These are phyloP conservation scores for Peronospora destructor DNA, from an alignment of 352 stramenopile species.

Conservation along the genomic window DNA sequence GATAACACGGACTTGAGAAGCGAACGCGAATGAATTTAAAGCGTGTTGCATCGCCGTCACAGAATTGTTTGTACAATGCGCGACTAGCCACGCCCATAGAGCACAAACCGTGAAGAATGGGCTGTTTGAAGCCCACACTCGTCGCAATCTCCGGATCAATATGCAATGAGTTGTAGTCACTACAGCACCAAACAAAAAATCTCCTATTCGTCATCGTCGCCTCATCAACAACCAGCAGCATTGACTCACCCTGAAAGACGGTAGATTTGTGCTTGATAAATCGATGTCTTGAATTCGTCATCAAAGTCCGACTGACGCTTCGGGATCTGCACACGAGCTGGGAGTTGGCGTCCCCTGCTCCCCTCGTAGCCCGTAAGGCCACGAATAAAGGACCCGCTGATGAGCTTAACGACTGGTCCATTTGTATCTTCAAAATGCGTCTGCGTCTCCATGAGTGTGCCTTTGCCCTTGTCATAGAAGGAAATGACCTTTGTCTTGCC, in stretches of 20 bases:
- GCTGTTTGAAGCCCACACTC: conserved; percentile 70
- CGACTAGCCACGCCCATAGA: conserved; percentile 85
- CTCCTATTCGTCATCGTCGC: not conserved
- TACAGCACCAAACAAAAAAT: conserved; percentile 9
- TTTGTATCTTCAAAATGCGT: conserved; percentile 68
- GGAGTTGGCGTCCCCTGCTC: conserved; percentile 55
- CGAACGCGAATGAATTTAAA: conserved; percentile 86
- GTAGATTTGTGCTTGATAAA: conserved; percentile 87
- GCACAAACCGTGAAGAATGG: conserved; percentile 92
- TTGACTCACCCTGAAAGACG: conserved; percentile 79
- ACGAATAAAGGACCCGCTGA: conserved; percentile 78
- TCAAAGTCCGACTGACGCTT: conserved; percentile 58
- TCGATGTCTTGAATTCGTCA: conserved; percentile 59
- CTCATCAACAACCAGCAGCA: not conserved
- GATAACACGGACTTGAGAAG: conserved; percentile 82
- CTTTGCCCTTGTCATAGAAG: conserved; percentile 79
- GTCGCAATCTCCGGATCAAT: conserved; percentile 81
- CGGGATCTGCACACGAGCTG: conserved; percentile 67
- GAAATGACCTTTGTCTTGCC: conserved; percentile 68
- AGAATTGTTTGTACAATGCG: conserved; percentile 77
- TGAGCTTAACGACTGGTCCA: conserved; percentile 56
- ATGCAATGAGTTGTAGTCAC: conserved; percentile 94
- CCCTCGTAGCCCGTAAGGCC: conserved; percentile 72
- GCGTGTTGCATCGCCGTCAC: conserved; percentile 45
- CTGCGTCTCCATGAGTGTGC: conserved; percentile 81